Base-by-base conservation (phyloP, 768 basidiomycete species). In the Gymnopilus junonius region DNA sequence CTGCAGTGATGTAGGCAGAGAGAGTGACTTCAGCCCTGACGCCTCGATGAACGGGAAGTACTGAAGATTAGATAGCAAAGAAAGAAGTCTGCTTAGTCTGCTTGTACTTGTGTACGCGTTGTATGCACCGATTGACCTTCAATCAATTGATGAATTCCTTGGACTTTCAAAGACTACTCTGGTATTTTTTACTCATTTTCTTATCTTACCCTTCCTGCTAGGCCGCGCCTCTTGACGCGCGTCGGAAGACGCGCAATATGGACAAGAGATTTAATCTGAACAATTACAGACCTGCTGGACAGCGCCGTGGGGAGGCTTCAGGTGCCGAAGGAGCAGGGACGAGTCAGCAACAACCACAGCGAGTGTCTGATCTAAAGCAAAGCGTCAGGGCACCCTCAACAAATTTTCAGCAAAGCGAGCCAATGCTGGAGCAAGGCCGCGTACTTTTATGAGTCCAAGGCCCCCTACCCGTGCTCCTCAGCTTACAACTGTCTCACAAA, bases 71-170 rank as follows among this genome's bases (percentile, higher is more conserved):
- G n/a, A n/a, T n/a, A n/a, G n/a, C n/a, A n/a, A n/a, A n/a, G n/a
- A n/a, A n/a, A n/a, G n/a, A n/a, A n/a, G n/a, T n/a, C n/a, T n/a
- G n/a, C n/a, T n/a, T n/a, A n/a, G n/a, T n/a, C n/a, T n/a, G 31
- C 46, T 58, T 58, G 57, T 27, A 23, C 37, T 8, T 60, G 27
- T 63, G 37, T 48, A 58, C 62, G 62, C 62, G 62, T 55, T 55
- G 54, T 55, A 29, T 55, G 54, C 48, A 8, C 25, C n/a, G 23
- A 35, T 35, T 46, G 40, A 40, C 39, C 23, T 8, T n/a, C 27
- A 55, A 35, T 17, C 54, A 20, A 8, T 29, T 23, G 31, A 25
- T 55, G 31, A 31, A 12, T 55, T 50, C 50, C 50, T 15, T 32
- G 50, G 8, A 27, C 15, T 4, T 51, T 27, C 50, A 31, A n/a